Evolutionary conservation across 805 yeast species (phyloP).

Genomic region (Metschnikowia baotianmanensis): DNA sequence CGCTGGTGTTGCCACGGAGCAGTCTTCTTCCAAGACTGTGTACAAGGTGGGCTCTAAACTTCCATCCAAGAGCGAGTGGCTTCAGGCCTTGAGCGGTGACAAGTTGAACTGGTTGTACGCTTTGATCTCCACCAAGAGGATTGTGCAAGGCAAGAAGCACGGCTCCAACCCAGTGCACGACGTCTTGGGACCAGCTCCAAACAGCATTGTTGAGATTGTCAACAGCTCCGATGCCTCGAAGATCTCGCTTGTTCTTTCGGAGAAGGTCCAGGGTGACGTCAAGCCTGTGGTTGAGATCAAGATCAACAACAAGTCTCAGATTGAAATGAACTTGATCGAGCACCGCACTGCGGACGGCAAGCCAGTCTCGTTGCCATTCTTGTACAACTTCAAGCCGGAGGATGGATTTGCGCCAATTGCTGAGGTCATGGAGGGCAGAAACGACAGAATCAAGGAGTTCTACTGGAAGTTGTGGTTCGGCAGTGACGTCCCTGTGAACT

Average conservation of each 20-base stretch:
- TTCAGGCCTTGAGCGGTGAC: slow-evolving; percentile 75
- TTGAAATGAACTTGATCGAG: slow-evolving; percentile 77
- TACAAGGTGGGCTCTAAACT: slow-evolving; percentile 39
- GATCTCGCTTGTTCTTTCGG: slow-evolving; percentile 63
- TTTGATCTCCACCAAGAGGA: slow-evolving; percentile 69
- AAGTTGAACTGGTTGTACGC: slow-evolving; percentile 88
- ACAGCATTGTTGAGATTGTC: slow-evolving; percentile 59
- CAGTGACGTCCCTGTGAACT: slow-evolving; percentile 52
- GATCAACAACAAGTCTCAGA: slow-evolving; percentile 47
- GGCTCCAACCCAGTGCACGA: slow-evolving; percentile 76
- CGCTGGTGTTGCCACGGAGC: slow-evolving; percentile 36
- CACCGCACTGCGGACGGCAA: slow-evolving; percentile 77
- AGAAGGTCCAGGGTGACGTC: slow-evolving; percentile 67
- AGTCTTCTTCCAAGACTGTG: slow-evolving; percentile 27
- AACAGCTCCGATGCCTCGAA: slow-evolving; percentile 49
- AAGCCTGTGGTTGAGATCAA: slow-evolving; percentile 65
- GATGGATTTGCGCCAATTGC: slow-evolving; percentile 95
- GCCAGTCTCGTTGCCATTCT: slow-evolving; percentile 73
- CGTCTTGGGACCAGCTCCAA: slow-evolving; percentile 70
- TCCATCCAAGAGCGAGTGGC: slow-evolving; percentile 56
- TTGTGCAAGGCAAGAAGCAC: slow-evolving; percentile 83
- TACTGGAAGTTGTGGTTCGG: slow-evolving; percentile 99
- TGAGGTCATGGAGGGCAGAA: slow-evolving; percentile 88
- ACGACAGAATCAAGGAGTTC: slow-evolving; percentile 88
- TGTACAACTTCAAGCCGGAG: slow-evolving; percentile 74